Percentiles rank a stretch among this genome's conserved stretches.
phyloP scores from a whole-genome alignment of 176 grass and related monocot genomes.

The Triticum timopheevii region DNA sequence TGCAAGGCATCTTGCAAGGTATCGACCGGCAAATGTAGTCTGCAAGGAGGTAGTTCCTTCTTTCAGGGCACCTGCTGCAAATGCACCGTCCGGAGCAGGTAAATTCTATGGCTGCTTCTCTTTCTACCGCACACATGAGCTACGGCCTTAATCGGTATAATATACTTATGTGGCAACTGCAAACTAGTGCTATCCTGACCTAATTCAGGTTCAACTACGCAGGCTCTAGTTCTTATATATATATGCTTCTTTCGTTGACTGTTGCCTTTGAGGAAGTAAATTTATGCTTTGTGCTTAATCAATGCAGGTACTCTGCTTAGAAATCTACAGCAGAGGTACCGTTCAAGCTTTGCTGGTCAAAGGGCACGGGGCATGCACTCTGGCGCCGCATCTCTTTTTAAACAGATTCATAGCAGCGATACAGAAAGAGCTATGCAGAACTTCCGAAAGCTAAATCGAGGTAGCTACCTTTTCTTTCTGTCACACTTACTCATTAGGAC shows the following conservation, averaged over 20 bases:
- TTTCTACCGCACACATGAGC: background rate
- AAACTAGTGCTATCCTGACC: background rate
- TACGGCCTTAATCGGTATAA: background rate
- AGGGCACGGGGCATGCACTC: constrained; percentile 44
- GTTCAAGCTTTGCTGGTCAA: constrained; percentile 70
- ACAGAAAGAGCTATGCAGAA: constrained; percentile 73
- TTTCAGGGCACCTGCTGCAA: constrained; percentile 3
- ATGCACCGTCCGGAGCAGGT: constrained; percentile 1
- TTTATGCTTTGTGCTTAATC: background rate
- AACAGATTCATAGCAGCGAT: constrained; percentile 61
- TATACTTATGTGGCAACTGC: background rate
- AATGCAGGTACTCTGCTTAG: constrained; percentile 53
- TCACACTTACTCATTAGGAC: background rate
- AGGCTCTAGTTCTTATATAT: background rate
- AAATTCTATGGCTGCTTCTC: background rate
- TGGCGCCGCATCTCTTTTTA: constrained; percentile 43
- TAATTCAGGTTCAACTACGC: background rate
- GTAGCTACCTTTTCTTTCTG: background rate
- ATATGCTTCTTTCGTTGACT: too few relatives aligned
- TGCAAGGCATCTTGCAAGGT: background rate
- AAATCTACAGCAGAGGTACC: constrained; percentile 61
- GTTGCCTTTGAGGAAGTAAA: background rate
- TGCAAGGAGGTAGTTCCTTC: constrained; percentile 3
- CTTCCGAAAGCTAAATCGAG: constrained; percentile 46
- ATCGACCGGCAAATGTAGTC: background rate